Conservation (phyloP, 331 rosid genomes). For the Erythrophleum ivorense region DNA sequence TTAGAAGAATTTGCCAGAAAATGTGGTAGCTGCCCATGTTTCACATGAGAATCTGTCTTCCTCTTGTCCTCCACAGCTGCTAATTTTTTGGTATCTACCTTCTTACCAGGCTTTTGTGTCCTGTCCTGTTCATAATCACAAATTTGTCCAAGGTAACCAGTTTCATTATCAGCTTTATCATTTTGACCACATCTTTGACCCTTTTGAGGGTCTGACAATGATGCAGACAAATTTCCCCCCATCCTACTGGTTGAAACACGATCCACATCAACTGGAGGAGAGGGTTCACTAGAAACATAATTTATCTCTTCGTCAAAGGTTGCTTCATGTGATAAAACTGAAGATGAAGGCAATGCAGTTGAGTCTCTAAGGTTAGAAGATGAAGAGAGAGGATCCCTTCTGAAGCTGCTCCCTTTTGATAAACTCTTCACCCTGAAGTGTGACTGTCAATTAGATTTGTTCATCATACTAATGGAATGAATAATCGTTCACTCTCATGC, state of each 20-base stretch:
- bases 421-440: constrained; percentile 69
- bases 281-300: constrained; percentile 55
- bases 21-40: constrained; percentile 44
- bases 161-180: constrained; percentile 51
- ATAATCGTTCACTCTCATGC: constrained; percentile 17
- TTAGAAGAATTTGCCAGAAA: constrained; percentile 44
- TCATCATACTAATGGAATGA: constrained; percentile 19
- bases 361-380: constrained; percentile 63
- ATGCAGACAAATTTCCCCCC: constrained; percentile 55
- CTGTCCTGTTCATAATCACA: constrained; percentile 51
- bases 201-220: constrained; percentile 57
- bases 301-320: constrained; percentile 54
- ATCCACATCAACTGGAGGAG: constrained; percentile 57
- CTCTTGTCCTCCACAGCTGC: constrained; percentile 51
- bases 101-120: constrained; percentile 47
- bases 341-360: constrained; percentile 56
- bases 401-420: constrained; percentile 68
- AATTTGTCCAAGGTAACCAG: constrained; percentile 50
- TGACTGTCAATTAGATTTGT: constrained; percentile 20
- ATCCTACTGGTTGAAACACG: constrained; percentile 64
- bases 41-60: constrained; percentile 53
- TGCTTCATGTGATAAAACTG: constrained; percentile 46
- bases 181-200: constrained; percentile 57
- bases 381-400: constrained; percentile 63
- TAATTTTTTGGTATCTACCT: constrained; percentile 47